A percentile compares a stretch with the other conserved stretches of the same genome.
phyloP scores from a whole-genome alignment of 2,329 filamentous ascomycete genomes.

The Fusarium sp. region DNA sequence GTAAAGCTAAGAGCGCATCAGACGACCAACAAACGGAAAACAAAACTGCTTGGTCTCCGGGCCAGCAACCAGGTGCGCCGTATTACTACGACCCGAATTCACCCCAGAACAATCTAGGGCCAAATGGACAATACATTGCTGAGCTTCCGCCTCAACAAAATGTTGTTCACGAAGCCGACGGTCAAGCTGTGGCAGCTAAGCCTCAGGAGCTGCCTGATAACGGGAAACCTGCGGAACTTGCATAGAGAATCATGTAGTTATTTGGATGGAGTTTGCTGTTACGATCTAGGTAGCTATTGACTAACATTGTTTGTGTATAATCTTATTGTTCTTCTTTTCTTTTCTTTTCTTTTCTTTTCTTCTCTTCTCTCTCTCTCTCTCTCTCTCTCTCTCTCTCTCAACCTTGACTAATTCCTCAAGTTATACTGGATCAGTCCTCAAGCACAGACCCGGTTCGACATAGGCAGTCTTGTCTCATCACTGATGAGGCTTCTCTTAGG shows the following conservation, averaged over 20 bases:
- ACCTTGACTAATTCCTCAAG: neutral
- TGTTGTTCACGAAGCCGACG: constrained; percentile 18
- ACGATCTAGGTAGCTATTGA: neutral
- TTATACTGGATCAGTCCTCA: neutral
- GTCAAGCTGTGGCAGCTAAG: constrained; percentile 10
- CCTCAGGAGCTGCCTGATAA: constrained; percentile 18
- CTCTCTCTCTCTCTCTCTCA: neutral
- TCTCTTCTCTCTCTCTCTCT: neutral
- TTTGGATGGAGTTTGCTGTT: neutral
- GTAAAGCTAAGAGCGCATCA: neutral
- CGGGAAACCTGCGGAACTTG: constrained; percentile 22
- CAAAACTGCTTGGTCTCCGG: neutral
- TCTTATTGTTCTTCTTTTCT: neutral
- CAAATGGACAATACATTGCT: neutral
- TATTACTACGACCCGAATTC: constrained; percentile 10
- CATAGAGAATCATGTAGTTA: neutral
- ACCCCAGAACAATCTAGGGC: neutral
- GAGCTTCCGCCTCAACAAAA: neutral
- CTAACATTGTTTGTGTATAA: neutral
- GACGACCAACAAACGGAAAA: neutral
- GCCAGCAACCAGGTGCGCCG: neutral
- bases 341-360: no score
- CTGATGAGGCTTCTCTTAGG: neutral
- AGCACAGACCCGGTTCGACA: neutral
- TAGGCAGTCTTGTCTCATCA: neutral